phyloP scores from a whole-genome alignment of 352 stramenopile species.

The Phytophthora colocasiae region DNA sequence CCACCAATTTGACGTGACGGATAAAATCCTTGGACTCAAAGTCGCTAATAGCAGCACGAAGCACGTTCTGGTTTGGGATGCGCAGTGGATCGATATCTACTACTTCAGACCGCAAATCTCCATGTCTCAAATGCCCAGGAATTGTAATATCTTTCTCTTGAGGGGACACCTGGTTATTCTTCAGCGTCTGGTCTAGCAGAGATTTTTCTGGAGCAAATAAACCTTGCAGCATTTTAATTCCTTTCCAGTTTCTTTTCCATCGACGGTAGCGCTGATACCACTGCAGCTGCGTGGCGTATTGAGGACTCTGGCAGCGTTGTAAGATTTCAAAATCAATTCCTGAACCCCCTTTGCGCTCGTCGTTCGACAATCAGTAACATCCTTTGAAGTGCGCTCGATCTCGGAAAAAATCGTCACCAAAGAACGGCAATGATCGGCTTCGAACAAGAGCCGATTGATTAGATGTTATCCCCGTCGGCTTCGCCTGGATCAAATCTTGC shows the following conservation, averaged over 20 bases:
- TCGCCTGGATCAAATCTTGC: constrained; percentile 1
- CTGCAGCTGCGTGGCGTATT: constrained; percentile 52
- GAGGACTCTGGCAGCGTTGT: constrained; percentile 52
- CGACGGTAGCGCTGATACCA: constrained; percentile 50
- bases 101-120: constrained; percentile 14
- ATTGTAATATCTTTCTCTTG: not conserved
- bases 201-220: not conserved
- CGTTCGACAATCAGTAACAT: constrained; percentile 12
- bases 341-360: constrained; percentile 42
- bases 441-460: constrained; percentile 35
- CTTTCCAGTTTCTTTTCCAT: constrained; percentile 27
- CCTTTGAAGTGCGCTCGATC: constrained; percentile 36
- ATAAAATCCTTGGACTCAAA: constrained; percentile 46
- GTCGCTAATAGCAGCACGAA: constrained; percentile 23
- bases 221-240: not conserved
- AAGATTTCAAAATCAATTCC: constrained; percentile 63
- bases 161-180: not conserved
- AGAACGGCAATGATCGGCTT: constrained; percentile 55
- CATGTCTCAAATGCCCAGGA: not conserved
- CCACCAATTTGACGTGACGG: constrained; percentile 36
- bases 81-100: not conserved
- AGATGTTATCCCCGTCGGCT: not conserved
- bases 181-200: not conserved
- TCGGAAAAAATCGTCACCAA: constrained; percentile 48
- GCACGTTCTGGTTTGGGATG: constrained; percentile 16